Conservation (phyloP, 805 yeast genomes). For the Candida golubevii region DNA sequence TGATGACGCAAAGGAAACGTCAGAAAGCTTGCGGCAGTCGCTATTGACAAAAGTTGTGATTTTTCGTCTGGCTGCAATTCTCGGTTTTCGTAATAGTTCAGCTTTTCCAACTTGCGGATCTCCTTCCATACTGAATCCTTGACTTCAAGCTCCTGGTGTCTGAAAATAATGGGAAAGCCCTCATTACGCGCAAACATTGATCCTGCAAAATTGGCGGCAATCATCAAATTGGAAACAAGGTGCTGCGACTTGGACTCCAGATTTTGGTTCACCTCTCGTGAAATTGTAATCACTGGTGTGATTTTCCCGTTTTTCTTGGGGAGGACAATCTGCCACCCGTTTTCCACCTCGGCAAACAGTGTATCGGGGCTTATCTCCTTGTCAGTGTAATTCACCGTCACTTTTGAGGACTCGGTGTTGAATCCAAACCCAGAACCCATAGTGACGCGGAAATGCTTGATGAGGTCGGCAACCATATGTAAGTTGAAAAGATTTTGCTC, state of each 20-base stretch:
- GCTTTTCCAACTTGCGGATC: slow-evolving; percentile 20
- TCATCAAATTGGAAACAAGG: slow-evolving; percentile 83
- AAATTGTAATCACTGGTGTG: slow-evolving; percentile 12
- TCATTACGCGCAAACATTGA: slow-evolving; percentile 44
- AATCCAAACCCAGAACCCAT: slow-evolving; percentile 22
- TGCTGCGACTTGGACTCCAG: slow-evolving; percentile 46
- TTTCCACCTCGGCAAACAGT: slow-evolving; percentile 4
- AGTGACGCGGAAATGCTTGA: slow-evolving; percentile 22
- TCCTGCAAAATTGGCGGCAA: slow-evolving; percentile 63
- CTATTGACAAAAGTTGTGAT: slow-evolving; percentile 39
- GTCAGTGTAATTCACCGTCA: slow-evolving; percentile 13
- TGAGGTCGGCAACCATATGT: slow-evolving; percentile 22
- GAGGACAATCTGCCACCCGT: slow-evolving; percentile 12
- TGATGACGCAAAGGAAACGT: slow-evolving; percentile 47
- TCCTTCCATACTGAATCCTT: slow-evolving; percentile 20
- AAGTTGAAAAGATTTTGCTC: slow-evolving; percentile 26
- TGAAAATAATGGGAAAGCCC: slow-evolving; percentile 50
- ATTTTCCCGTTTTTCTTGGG: neutral
- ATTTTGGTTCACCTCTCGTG: slow-evolving; percentile 15
- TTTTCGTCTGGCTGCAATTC: slow-evolving; percentile 36
- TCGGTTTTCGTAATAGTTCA: slow-evolving; percentile 13
- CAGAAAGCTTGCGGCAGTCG: slow-evolving; percentile 51
- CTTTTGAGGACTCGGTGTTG: slow-evolving; percentile 13
- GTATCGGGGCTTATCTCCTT: neutral
- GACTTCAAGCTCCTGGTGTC: slow-evolving; percentile 32